These are phyloP conservation scores for Intubia oerlemansii DNA, from an alignment of 2,329 filamentous ascomycete species.

Conservation along the genomic window DNA sequence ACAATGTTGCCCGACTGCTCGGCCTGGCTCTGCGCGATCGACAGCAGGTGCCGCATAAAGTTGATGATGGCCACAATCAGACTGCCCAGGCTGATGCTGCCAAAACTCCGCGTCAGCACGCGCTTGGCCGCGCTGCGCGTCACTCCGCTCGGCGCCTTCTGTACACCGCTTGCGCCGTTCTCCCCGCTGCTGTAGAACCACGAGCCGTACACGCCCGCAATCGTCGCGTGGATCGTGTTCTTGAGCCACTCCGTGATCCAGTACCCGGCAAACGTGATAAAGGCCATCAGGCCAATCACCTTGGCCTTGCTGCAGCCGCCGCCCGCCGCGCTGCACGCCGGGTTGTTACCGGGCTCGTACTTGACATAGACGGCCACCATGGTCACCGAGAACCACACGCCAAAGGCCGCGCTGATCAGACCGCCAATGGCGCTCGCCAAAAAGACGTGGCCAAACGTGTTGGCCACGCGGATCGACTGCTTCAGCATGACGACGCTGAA, in stretches of 20 bases:
- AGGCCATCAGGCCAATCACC: conserved; percentile 68
- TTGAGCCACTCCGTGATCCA: conserved; percentile 91
- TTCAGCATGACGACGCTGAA: conserved; percentile 82
- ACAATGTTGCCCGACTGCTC: conserved; percentile 47
- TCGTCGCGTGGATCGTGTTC: conserved; percentile 74
- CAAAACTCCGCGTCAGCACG: conserved; percentile 76
- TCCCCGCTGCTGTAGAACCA: conserved; percentile 61
- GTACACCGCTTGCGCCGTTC: conserved; percentile 37
- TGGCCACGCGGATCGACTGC: conserved; percentile 68
- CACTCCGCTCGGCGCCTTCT: conserved; percentile 40
- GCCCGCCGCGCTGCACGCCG: conserved; percentile 26
- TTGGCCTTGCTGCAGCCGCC: conserved; percentile 52
- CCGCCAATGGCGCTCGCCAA: conserved; percentile 70
- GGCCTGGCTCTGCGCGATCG: conserved; percentile 47
- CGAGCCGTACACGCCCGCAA: conserved; percentile 73
- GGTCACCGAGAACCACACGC: conserved; percentile 71
- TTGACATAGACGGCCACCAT: conserved; percentile 71
- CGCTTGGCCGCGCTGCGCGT: conserved; percentile 70
- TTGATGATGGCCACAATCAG: conserved; percentile 76
- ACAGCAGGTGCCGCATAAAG: conserved; percentile 61
- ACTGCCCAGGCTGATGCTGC: conserved; percentile 73
- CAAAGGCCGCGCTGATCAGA: conserved; percentile 51
- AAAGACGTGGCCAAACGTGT: conserved; percentile 69
- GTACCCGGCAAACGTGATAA: conserved; percentile 78
- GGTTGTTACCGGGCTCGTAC: conserved; percentile 45